Evolutionary conservation across 805 yeast species (phyloP).

Genomic region (Cyberlindnera americana): DNA sequence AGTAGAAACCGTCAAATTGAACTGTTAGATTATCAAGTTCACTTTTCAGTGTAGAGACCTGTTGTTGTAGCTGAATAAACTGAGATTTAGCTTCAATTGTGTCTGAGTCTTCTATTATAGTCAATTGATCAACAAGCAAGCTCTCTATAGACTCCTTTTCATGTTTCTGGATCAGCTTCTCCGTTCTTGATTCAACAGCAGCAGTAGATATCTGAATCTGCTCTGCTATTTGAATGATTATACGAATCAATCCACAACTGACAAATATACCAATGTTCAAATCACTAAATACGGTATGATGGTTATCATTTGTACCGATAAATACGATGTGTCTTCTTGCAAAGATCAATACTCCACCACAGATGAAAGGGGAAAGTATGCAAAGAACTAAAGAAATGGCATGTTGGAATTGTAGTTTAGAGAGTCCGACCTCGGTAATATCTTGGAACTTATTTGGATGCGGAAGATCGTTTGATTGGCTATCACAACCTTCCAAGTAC

Average conservation of each 20-base stretch:
- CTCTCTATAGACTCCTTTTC: not conserved
- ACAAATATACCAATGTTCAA: constrained; percentile 35
- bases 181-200: constrained; percentile 14
- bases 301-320: constrained; percentile 25
- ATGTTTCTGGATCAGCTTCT: constrained; percentile 10
- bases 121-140: not conserved
- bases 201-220: constrained; percentile 21
- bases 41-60: constrained; percentile 1
- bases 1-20: constrained; percentile 16
- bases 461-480: too few species aligned
- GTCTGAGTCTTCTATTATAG: not conserved
- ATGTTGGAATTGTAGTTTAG: constrained; percentile 18
- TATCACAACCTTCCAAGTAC: constrained; percentile 5
- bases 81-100: not conserved
- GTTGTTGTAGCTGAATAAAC: not conserved
- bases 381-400: constrained; percentile 28
- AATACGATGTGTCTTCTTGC: constrained; percentile 29
- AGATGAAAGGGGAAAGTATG: constrained; percentile 28
- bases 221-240: constrained; percentile 23
- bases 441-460: constrained; percentile 2
- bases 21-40: constrained; percentile 3
- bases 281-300: constrained; percentile 32
- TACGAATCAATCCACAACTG: constrained; percentile 32
- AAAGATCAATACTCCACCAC: constrained; percentile 29
- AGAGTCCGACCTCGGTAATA: constrained; percentile 3